A percentile compares a stretch with the other conserved stretches of the same genome.
phyloP scores from a whole-genome alignment of 345 rosid genomes.

The Ceriops tagal region DNA sequence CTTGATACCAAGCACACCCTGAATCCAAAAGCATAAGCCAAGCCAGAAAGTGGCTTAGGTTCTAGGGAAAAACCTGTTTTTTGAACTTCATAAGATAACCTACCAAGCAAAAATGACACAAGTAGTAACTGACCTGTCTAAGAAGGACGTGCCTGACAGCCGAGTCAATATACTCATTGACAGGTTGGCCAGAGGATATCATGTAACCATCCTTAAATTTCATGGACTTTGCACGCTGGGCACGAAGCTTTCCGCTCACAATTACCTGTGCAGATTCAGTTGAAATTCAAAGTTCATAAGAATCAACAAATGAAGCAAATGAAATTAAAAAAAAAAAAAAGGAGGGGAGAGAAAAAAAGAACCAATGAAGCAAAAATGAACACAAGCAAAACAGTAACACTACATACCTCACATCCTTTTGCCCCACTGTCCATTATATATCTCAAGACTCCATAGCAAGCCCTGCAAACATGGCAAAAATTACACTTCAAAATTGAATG shows the following conservation, averaged over 20 bases:
- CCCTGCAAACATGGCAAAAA: constrained; percentile 34
- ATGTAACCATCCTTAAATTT: constrained; percentile 53
- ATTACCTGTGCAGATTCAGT: constrained; percentile 38
- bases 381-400: background rate
- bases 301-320: background rate
- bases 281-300: background rate
- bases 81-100: no score
- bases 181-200: constrained; percentile 93
- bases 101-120: background rate
- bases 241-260: constrained; percentile 35
- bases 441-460: constrained; percentile 89
- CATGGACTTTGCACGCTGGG: constrained; percentile 35
- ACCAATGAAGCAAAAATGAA: background rate
- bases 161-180: constrained; percentile 80
- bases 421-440: constrained; percentile 51
- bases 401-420: constrained; percentile 33
- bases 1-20: constrained; percentile 79
- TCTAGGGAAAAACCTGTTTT: background rate
- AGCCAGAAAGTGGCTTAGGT: background rate
- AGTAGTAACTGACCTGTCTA: constrained; percentile 61
- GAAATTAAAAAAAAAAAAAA: no score
- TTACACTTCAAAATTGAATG: background rate
- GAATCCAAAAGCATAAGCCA: background rate
- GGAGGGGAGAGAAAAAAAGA: no score
- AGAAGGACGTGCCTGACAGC: constrained; percentile 86